Percentiles rank a stretch among this genome's conserved stretches.
These are phyloP conservation scores for Podila clonocystis DNA, from an alignment of 192 early-diverging fungal species.

Conservation along the genomic window DNA sequence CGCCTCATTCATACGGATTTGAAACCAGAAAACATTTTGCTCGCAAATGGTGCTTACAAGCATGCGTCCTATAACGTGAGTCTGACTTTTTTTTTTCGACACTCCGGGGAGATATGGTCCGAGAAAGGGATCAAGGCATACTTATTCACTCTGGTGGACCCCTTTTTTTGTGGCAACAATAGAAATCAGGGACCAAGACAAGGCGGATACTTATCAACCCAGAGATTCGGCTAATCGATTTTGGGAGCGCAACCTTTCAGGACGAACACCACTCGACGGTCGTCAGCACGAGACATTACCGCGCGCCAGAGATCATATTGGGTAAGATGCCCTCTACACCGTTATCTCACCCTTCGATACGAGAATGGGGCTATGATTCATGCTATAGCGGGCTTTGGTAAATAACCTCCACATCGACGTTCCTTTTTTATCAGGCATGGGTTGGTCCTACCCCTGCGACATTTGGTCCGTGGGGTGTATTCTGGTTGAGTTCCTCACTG, in stretches of 20 bases:
- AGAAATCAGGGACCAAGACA: conserved; percentile 60
- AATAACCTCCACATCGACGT: too few species aligned
- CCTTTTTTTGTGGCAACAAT: too few species aligned
- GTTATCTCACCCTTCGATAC: not conserved
- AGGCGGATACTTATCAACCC: conserved; percentile 75
- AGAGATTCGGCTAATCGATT: conserved; percentile 93
- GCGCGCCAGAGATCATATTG: conserved; percentile 97
- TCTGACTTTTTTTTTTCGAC: not conserved
- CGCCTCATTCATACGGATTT: conserved; percentile 95
- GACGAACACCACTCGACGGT: conserved; percentile 92
- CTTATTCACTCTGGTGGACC: not conserved
- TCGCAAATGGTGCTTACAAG: conserved; percentile 68
- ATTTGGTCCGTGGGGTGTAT: conserved; percentile 99
- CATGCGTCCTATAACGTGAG: conserved; percentile 59
- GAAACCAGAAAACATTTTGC: conserved; percentile 95
- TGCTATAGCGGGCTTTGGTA: not conserved
- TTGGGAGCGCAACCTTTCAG: conserved; percentile 95
- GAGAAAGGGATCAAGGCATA: not conserved
- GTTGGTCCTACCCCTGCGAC: conserved; percentile 98
- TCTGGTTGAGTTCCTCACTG: conserved; percentile 94
- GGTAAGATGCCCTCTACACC: conserved; percentile 36
- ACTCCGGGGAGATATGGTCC: not conserved
- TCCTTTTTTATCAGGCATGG: conserved; percentile 55
- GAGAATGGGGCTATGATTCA: not conserved
- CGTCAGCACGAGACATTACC: conserved; percentile 96